A percentile compares a stretch with the other conserved stretches of the same genome.
Evolutionary conservation across 805 yeast species (phyloP).

Genomic region (Lipomyces chichibuensis): DNA sequence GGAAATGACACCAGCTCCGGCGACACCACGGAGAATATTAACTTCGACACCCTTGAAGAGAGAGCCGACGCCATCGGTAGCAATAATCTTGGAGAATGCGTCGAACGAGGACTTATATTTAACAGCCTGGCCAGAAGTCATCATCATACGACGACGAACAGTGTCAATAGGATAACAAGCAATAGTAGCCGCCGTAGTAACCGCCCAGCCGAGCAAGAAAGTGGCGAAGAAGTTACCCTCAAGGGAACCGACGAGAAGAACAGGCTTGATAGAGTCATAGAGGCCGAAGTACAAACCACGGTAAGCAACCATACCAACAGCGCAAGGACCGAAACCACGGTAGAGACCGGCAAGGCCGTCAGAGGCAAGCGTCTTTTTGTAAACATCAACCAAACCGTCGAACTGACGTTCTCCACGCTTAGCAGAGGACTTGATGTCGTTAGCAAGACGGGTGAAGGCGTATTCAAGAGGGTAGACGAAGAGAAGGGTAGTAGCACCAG

Average conservation of each 20-base stretch:
- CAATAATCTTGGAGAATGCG: conserved; percentile 87
- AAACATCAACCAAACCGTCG: conserved; percentile 95
- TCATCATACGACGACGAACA: conserved; percentile 99
- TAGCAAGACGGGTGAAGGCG: conserved; percentile 98
- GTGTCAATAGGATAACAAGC: conserved; percentile 99
- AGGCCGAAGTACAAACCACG: conserved; percentile 99
- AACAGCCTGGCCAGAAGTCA: conserved; percentile 99
- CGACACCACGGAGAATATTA: conserved; percentile 99
- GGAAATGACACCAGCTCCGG: conserved; percentile 99
- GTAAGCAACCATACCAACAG: conserved; percentile 96
- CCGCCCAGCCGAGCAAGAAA: conserved; percentile 96
- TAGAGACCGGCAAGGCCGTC: conserved; percentile 98
- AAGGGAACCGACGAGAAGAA: conserved; percentile 88
- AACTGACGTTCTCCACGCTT: conserved; percentile 92
- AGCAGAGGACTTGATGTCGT: conserved; percentile 89
- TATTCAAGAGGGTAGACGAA: conserved; percentile 96
- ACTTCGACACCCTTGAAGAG: conserved; percentile 99
- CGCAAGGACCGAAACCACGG: conserved; percentile 99
- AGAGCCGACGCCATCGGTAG: conserved; percentile 91
- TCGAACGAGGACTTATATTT: conserved; percentile 95
- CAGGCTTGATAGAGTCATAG: conserved; percentile 95
- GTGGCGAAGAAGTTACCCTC: conserved; percentile 95
- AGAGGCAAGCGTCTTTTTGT: conserved; percentile 91
- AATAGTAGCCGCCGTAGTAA: conserved; percentile 97
- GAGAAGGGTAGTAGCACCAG: conserved; percentile 93